These are phyloP conservation scores for Phanerodontia chrysosporium DNA, from an alignment of 768 basidiomycete species.

Conservation along the genomic window DNA sequence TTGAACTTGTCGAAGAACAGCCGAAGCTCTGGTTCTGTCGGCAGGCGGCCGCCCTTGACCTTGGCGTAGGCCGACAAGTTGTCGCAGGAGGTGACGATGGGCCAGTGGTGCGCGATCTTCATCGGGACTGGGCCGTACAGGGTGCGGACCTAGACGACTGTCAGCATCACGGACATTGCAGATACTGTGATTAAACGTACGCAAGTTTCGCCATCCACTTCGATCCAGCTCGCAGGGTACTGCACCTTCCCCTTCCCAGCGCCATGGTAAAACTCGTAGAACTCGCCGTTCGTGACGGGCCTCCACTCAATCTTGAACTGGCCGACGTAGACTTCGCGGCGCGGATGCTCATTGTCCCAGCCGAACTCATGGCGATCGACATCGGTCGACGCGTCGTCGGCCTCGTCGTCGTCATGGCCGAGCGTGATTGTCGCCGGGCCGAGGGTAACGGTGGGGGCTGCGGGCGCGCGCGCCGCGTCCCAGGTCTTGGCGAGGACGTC, in stretches of 20 bases:
- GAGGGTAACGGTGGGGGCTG: constrained; percentile 45
- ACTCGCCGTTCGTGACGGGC: constrained; percentile 88
- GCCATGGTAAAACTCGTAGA: constrained; percentile 56
- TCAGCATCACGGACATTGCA: background rate
- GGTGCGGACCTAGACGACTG: constrained; percentile 60
- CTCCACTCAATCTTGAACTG: constrained; percentile 79
- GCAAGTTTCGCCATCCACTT: constrained; percentile 43
- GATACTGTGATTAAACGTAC: constrained; percentile 29
- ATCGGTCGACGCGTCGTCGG: constrained; percentile 49
- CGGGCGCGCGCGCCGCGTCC: constrained; percentile 43
- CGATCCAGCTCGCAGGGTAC: constrained; percentile 74
- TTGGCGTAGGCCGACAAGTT: constrained; percentile 77
- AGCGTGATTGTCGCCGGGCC: constrained; percentile 57
- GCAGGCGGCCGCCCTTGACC: constrained; percentile 89
- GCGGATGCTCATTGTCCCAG: constrained; percentile 93
- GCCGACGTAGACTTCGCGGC: constrained; percentile 52
- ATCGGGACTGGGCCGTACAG: constrained; percentile 83
- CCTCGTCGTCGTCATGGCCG: constrained; percentile 83
- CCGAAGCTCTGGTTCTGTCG: constrained; percentile 84
- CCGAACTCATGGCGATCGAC: constrained; percentile 69
- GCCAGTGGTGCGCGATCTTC: constrained; percentile 79
- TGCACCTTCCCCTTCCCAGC: constrained; percentile 33
- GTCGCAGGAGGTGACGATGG: constrained; percentile 73
- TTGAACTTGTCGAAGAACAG: constrained; percentile 75
- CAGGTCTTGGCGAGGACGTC: constrained; percentile 43